Evolutionary conservation across 1,139 yeast genomes (phyloP), one percentile per base, ranked within the genome.

Genomic region (Pichia sp.): DNA sequence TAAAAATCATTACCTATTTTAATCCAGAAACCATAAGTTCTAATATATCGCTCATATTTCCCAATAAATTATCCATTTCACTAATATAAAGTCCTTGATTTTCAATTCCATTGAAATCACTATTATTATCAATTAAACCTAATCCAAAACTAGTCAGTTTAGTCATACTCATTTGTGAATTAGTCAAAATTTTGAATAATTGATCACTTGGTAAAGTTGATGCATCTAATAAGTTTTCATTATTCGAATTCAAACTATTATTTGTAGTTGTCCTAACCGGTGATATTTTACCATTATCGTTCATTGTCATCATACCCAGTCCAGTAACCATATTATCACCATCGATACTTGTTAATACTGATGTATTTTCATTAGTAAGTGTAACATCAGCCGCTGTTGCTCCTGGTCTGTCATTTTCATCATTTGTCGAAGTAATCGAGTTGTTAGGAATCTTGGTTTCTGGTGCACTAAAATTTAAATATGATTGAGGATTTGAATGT

Each of bases 271-370:
- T 25, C 41, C 36, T 42, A 13, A 45, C 18, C 8, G 54, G 56
- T 14, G 55, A 54, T 6, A 47, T 46, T 11, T 51, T 54, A 10
- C 47, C 52, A 45, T 19, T 43, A 31, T 54, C 55, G 45, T 43
- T 27, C 34, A 54, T 33, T 9, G 51, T 51, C 54, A 46, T 49
- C 56, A 54, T 54, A 10, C 56, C 56, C 45, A 54, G 46, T 10
- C 56, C 56, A 2, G 56, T 54, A 9, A 51, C 53, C 9, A 49
- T 9, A 34, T 45, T 46, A 4, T 48, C 48, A 18, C 4, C 18
- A 19, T 33, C 36, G 16, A 45, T 49, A 18, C 36, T 42, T 1
- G 44, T 43, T 16, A 43, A 27, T 11, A 18, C 42, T 14, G 52
- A 42, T 2, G 27, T 31, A 39, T 49, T 52, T 14, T 42, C 52